These are phyloP conservation scores for Chaetomidium leptoderma DNA, from an alignment of 495 filamentous ascomycete genomes.

Conservation along the genomic window DNA sequence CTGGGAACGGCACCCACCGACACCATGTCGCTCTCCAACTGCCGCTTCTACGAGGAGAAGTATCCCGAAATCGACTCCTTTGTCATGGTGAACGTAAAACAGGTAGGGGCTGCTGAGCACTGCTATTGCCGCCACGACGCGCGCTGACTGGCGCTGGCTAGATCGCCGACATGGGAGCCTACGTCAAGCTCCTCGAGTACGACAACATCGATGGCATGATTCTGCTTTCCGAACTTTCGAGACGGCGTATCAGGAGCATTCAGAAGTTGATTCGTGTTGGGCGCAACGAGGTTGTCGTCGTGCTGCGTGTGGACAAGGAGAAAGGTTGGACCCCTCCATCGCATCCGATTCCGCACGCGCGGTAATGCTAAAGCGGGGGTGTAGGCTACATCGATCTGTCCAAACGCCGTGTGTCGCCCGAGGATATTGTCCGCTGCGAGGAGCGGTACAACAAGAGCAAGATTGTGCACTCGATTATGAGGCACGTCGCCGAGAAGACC, in stretches of 20 bases:
- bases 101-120: conserved; percentile 52
- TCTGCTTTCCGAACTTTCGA: conserved; percentile 88
- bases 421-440: conserved; percentile 97
- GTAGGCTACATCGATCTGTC: conserved; percentile 90
- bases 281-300: conserved; percentile 95
- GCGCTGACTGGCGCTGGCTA: conserved; percentile 36
- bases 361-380: conserved; percentile 41
- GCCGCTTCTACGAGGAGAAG: conserved; percentile 87
- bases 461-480: conserved; percentile 96
- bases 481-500: conserved; percentile 96
- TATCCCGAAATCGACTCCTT: conserved; percentile 98
- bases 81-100: conserved; percentile 98
- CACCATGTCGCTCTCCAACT: conserved; percentile 95
- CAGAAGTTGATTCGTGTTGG: conserved; percentile 98
- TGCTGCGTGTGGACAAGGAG: conserved; percentile 97
- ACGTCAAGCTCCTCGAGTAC: conserved; percentile 98
- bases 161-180: conserved; percentile 99
- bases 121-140: conserved; percentile 12
- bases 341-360: conserved; percentile 7
- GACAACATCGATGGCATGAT: conserved; percentile 99
- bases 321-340: conserved; percentile 54
- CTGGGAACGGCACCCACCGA: conserved; percentile 29
- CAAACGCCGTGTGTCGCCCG: conserved; percentile 93
- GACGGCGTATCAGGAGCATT: conserved; percentile 95
- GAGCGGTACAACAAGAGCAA: conserved; percentile 99